phyloP scores from a whole-genome alignment of 805 yeast genomes.

The Zygoascus tannicola region DNA sequence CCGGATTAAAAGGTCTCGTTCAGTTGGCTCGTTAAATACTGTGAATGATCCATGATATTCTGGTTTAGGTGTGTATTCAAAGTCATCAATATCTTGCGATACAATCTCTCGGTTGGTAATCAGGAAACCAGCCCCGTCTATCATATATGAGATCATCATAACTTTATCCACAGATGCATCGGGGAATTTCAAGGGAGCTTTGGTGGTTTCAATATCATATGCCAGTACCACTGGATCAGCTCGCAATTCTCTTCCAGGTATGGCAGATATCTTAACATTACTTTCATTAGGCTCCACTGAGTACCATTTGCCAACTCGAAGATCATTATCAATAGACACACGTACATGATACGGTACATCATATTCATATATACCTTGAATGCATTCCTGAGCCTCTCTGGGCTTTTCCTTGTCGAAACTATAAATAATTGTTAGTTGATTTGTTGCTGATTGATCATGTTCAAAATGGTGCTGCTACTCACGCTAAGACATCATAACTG shows the following conservation, averaged over 20 bases:
- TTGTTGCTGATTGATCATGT: not conserved
- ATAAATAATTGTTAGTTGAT: not conserved
- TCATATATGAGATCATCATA: slow-evolving; percentile 99
- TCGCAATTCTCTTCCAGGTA: slow-evolving; percentile 73
- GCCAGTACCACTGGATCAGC: slow-evolving; percentile 97
- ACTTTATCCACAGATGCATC: slow-evolving; percentile 83
- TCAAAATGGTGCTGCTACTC: not conserved
- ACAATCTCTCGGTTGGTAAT: slow-evolving; percentile 93
- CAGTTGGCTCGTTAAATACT: slow-evolving; percentile 83
- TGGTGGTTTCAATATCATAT: slow-evolving; percentile 95
- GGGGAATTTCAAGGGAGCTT: slow-evolving; percentile 92
- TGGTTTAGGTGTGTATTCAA: slow-evolving; percentile 95
- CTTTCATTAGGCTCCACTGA: slow-evolving; percentile 58
- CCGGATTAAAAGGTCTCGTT: slow-evolving; percentile 57
- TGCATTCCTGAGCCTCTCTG: slow-evolving; percentile 46
- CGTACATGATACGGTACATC: slow-evolving; percentile 97
- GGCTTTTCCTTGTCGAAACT: slow-evolving; percentile 5
- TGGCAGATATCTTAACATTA: slow-evolving; percentile 44
- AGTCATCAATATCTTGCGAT: slow-evolving; percentile 89
- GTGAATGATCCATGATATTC: slow-evolving; percentile 88
- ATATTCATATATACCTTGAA: slow-evolving; percentile 81
- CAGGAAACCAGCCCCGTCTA: slow-evolving; percentile 91
- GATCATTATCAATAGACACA: slow-evolving; percentile 79
- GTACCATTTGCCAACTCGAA: slow-evolving; percentile 96
- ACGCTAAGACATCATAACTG: slow-evolving; percentile 40